Percentiles rank a stretch among this genome's conserved stretches.
Evolutionary conservation across 495 filamentous ascomycete species (phyloP).

Genomic region (Aspergillus egyptiacus): DNA sequence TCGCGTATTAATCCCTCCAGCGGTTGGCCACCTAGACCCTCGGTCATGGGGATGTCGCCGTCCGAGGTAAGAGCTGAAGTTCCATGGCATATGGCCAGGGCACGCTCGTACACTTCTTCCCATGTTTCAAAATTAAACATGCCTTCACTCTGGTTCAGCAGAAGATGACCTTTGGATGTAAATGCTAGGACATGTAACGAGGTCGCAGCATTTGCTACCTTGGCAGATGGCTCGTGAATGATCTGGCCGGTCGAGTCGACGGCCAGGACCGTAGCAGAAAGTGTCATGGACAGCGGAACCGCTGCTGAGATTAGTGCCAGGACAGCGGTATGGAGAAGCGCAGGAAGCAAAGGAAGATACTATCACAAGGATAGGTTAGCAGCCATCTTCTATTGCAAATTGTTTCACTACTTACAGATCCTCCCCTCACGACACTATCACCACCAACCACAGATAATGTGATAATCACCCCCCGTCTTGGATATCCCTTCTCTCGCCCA

Average conservation of each 20-base stretch:
- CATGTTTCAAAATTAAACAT: slow-evolving; percentile 70
- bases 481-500: slow-evolving; percentile 32
- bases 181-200: slow-evolving; percentile 77
- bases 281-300: slow-evolving; percentile 65
- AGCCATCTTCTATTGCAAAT: not conserved
- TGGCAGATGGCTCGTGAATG: slow-evolving; percentile 49
- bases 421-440: slow-evolving; percentile 63
- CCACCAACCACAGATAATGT: slow-evolving; percentile 35
- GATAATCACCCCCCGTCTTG: slow-evolving; percentile 39
- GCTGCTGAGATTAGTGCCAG: slow-evolving; percentile 72
- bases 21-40: slow-evolving; percentile 30
- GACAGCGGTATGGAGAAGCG: slow-evolving; percentile 65
- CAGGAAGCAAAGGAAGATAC: slow-evolving; percentile 70
- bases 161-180: slow-evolving; percentile 63
- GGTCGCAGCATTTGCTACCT: slow-evolving; percentile 49
- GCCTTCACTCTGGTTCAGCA: slow-evolving; percentile 78
- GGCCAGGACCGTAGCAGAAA: slow-evolving; percentile 58
- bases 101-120: slow-evolving; percentile 62
- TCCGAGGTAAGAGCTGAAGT: slow-evolving; percentile 30
- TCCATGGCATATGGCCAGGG: slow-evolving; percentile 57
- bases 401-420: slow-evolving; percentile 52
- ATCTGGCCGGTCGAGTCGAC: slow-evolving; percentile 48
- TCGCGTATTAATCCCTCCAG: slow-evolving; percentile 59
- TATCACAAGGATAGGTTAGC: slow-evolving; percentile 29
- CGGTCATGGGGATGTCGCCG: slow-evolving; percentile 40